Evolutionary conservation across 495 filamentous ascomycete genomes (phyloP).

Genomic region (Neurospora sp.): DNA sequence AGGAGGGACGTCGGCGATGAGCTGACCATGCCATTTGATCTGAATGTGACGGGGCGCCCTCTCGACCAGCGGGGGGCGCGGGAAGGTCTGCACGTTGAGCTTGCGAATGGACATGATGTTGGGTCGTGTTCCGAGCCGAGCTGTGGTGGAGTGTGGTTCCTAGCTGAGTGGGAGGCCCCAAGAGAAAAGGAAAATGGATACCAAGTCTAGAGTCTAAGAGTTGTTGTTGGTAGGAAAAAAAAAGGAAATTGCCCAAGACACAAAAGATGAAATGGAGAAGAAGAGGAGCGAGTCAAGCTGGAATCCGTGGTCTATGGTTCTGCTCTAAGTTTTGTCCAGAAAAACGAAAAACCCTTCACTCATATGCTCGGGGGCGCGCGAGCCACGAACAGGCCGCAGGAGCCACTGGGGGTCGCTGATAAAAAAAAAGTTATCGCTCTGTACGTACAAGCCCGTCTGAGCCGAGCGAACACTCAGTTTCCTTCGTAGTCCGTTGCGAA

Average conservation of each 20-base stretch:
- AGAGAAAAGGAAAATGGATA: neutral
- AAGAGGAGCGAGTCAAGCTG: slow-evolving; percentile 2
- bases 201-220: neutral
- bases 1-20: slow-evolving; percentile 42
- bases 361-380: neutral
- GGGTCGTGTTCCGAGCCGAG: neutral
- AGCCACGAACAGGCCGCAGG: neutral
- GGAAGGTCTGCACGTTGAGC: slow-evolving; percentile 46
- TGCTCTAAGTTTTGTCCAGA: neutral
- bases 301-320: neutral
- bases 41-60: slow-evolving; percentile 38
- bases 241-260: neutral
- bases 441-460: neutral
- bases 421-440: neutral
- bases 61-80: slow-evolving; percentile 48
- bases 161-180: neutral
- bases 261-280: neutral
- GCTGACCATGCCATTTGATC: slow-evolving; percentile 41
- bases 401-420: neutral
- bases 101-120: slow-evolving; percentile 33
- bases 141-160: neutral
- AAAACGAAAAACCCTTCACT: neutral
- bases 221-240: neutral
- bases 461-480: neutral
- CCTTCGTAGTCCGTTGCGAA: neutral